Base-by-base conservation (phyloP, 768 basidiomycete species). In the Mycena latifolia region DNA sequence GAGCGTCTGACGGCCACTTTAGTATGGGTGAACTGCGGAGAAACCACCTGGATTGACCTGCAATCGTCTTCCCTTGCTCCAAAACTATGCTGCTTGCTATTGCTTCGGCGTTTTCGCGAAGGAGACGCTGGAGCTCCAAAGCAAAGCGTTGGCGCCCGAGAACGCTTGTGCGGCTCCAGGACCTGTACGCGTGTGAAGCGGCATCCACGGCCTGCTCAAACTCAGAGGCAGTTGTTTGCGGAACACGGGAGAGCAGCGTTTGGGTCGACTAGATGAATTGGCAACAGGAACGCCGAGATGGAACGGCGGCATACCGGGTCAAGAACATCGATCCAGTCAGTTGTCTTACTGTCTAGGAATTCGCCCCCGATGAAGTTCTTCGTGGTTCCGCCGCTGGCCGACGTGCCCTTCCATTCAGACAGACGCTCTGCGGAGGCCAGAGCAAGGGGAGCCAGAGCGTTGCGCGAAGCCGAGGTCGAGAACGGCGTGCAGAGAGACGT, bases 1-100 rank as follows among this genome's bases (percentile, higher is more conserved):
- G 94, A 0, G 97, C 97, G 79, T 99, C 97, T 92, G 28, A 69
- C 33, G 5, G 47, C 4, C 20, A 46, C 43, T 43, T 53, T 37
- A 59, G 39, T 47, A 27, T 48, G n/a, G 41, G 29, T 63, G 22
- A 35, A 35, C n/a, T n/a, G 54, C 28, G 29, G 11, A 56, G 33
- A 31, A 50, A 25, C 22, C 41, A 24, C 45, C 48, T 33, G 25
- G 46, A 46, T 14, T 27, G 33, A 92, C 92, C 92, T 68, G 92
- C 88, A 46, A 93, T 79, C 0, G 97, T 99, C 81, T 98, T 98
- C 18, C 97, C 97, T 79, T 99, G 97, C 76, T 98, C 96, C 24
- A 98, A 80, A 27, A 96, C 95, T 60, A 98, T 98, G 71, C 91
- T 95, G 46, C 83, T 85, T 0, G 96, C 96, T 59, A 99, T 85